Percentiles rank a stretch among this genome's conserved stretches.
These are phyloP conservation scores for Penicillium malachiteum DNA, from an alignment of 495 filamentous ascomycete species.

Conservation along the genomic window DNA sequence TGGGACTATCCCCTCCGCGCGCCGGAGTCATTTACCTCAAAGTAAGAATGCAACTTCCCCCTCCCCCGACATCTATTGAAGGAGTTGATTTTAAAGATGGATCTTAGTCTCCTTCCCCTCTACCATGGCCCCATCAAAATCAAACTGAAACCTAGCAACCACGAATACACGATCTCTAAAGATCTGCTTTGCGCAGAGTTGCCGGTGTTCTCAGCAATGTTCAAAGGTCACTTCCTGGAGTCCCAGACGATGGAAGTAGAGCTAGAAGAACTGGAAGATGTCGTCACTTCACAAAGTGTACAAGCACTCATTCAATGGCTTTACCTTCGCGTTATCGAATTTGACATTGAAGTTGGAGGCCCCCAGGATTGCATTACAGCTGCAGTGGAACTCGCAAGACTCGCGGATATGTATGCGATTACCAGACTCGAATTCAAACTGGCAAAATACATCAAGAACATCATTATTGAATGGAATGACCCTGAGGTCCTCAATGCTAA, in stretches of 20 bases:
- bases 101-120: constrained; percentile 10
- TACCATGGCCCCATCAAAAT: constrained; percentile 8
- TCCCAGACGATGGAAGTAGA: constrained; percentile 12
- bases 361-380: constrained; percentile 17
- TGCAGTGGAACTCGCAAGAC: constrained; percentile 24
- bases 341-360: constrained; percentile 12
- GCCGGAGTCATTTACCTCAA: too few relatives aligned
- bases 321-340: constrained; percentile 19
- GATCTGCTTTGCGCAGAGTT: constrained; percentile 27
- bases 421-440: constrained; percentile 20
- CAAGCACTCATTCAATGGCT: constrained; percentile 32
- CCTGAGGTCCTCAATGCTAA: not conserved
- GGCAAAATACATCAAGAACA: constrained; percentile 20
- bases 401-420: constrained; percentile 28
- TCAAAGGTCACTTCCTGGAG: constrained; percentile 23
- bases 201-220: constrained; percentile 24
- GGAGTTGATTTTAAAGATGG: too few relatives aligned
- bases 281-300: constrained; percentile 21
- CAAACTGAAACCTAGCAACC: constrained; percentile 4
- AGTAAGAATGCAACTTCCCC: too few relatives aligned
- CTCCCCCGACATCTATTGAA: too few relatives aligned
- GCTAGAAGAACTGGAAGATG: constrained; percentile 22
- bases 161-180: constrained; percentile 26
- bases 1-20: too few relatives aligned
- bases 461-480: constrained; percentile 6